Evolutionary conservation across 768 basidiomycete species (phyloP).

Genomic region (Hygrocybe coccinea): DNA sequence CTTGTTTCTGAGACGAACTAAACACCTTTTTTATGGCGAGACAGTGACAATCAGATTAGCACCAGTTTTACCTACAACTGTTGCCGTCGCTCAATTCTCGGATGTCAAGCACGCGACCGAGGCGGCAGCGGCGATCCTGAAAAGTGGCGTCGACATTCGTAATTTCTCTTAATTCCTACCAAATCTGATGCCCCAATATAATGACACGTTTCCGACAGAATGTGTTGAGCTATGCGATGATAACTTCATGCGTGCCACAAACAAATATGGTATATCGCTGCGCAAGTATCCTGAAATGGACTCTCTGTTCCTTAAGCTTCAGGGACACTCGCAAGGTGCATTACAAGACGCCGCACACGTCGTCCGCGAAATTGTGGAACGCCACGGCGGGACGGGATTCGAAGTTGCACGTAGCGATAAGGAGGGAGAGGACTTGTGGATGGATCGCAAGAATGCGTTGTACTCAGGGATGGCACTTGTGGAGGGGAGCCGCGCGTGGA

Average conservation of each 20-base stretch:
- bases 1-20: background rate
- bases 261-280: too few species aligned
- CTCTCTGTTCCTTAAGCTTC: conserved; percentile 88
- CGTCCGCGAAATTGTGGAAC: conserved; percentile 57
- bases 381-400: conserved; percentile 64
- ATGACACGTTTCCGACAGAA: too few species aligned
- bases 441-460: conserved; percentile 80
- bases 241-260: too few species aligned
- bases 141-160: conserved; percentile 68
- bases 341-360: conserved; percentile 54
- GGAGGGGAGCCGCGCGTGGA: conserved; percentile 70
- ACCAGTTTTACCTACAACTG: conserved; percentile 75
- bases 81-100: conserved; percentile 85
- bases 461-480: conserved; percentile 62
- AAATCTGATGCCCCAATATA: background rate
- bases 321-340: conserved; percentile 56
- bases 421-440: conserved; percentile 76
- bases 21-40: conserved; percentile 28
- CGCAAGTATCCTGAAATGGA: too few species aligned
- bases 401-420: conserved; percentile 68
- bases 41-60: conserved; percentile 78
- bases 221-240: too few species aligned
- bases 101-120: conserved; percentile 70
- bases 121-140: conserved; percentile 78
- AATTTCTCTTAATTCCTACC: conserved; percentile 22